Base-by-base conservation (phyloP, 257 asterid genomes). In the Cordia subcordata region DNA sequence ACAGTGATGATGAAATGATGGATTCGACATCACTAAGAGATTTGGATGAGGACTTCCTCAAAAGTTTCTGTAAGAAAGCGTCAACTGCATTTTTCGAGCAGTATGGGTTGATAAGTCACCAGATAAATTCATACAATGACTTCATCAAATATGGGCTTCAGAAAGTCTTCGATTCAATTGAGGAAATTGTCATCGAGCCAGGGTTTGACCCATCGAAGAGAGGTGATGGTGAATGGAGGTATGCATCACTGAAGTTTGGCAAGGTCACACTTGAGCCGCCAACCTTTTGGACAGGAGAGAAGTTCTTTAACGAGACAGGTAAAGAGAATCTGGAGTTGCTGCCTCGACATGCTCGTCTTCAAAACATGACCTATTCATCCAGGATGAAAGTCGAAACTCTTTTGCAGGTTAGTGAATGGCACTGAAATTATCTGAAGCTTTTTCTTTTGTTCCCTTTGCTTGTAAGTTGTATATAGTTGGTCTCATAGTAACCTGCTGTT, bases 341-440 rank as follows among this genome's bases (percentile, higher is more conserved):
- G 40, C 99, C 99, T 15, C 67, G 94, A 27, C 96, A 93, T 73
- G 99, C 97, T 16, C 96, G 93, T 64, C 94, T 93, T 55, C 96
- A 85, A 73, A 84, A 86, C 71, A 86, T 86, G 96, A 84, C 97
- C 8, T 93, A 93, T 67, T 70, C 99, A 10, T 67, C 97, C 37
- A 85, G 73, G 79, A 86, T 93, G 47, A 75, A 49, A 49, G 94
- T 86, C 21, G 78, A 89, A 67, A 64, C 84, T 63, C 79, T 55
- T 71, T 64, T 93, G 56, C 70, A 85, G 96, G 99, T 86, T 18
- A 49, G 70, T 56, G 35, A 27, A 3, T 27, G 35, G 32, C 37
- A 13, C 15, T 37, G 62, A 35, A 35, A n/a, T 21, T 56, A 37
- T 57, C 27, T 18, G 45, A n/a, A n/a, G n/a, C n/a, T 27, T 65